Evolutionary conservation across 2,329 filamentous ascomycete species (phyloP), one percentile per base, ranked within the genome.

Genomic region (Diaporthe sp.): DNA sequence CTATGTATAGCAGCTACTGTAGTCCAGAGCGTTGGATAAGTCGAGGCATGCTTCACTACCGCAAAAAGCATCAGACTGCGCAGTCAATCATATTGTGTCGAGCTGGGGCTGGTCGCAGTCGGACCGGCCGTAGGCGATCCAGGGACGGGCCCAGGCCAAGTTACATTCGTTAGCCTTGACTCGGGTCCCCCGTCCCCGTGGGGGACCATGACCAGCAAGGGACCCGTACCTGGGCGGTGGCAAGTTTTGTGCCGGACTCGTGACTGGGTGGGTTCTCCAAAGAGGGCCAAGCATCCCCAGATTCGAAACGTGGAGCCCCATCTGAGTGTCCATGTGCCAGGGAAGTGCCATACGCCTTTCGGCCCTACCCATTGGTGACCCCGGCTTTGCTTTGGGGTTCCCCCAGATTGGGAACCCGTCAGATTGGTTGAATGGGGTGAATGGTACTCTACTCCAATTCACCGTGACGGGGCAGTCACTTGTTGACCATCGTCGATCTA

Each of bases 241-340:
- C 65, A 69, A 69, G 49, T 69, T 19, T 28, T 19, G 49, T 28
- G 9, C 44, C n/a, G 59, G 22, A 9, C 72, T 68, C 61, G 59
- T 69, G 72, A 73, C 72, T 69, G n/a, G 59, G 22, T 37, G 22
- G n/a, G 12, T 37, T 46, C 42, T 46, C 53, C 72, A 65, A 69
- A 46, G 25, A 42, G 25, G 19, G 22, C 58, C 59, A 55, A 55
- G 49, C 59, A 68, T 58, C 72, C 59, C 72, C 72, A 69, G 72
- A 58, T 73, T 73, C 72, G 72, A 73, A 73, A 73, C 72, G 53
- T 73, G 72, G 72, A 57, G 72, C 72, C 72, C 72, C 72, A 46
- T 68, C 39, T 4, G 46, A 37, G 37, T 37, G 58, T 7, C 49
- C 53, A 69, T 69, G 44, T 53, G 37, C 51, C 72, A 73, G 62